Percentiles rank a stretch among this genome's conserved stretches.
Conservation (phyloP, 1,139 yeast genomes). For the Blastobotrys capitulatus region DNA sequence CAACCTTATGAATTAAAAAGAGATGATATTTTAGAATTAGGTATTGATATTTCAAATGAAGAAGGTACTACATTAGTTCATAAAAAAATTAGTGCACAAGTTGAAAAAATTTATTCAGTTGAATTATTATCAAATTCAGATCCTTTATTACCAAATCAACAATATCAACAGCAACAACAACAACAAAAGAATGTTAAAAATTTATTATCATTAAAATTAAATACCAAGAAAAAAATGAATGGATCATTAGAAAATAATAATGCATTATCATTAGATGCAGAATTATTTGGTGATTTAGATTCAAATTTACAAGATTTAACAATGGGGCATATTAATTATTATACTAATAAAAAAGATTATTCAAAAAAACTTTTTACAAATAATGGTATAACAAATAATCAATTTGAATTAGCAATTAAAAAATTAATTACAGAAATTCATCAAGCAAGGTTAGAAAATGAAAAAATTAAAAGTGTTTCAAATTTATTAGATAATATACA, state of each 20-base stretch:
- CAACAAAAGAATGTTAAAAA: not conserved
- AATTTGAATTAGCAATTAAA: slow-evolving; percentile 45
- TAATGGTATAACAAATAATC: slow-evolving; percentile 53
- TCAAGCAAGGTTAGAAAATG: slow-evolving; percentile 40
- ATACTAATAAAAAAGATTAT: slow-evolving; percentile 35
- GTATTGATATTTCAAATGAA: slow-evolving; percentile 81
- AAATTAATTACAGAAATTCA: slow-evolving; percentile 44
- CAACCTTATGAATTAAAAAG: slow-evolving; percentile 56
- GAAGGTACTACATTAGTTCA: slow-evolving; percentile 53
- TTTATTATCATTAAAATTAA: not conserved
- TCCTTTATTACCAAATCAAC: not conserved
- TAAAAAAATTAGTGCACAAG: slow-evolving; percentile 74
- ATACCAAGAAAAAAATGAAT: not conserved
- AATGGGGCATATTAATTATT: slow-evolving; percentile 49
- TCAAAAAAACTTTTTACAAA: slow-evolving; percentile 44
- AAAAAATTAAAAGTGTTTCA: slow-evolving; percentile 42
- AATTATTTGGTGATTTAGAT: slow-evolving; percentile 73
- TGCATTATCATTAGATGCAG: slow-evolving; percentile 51
- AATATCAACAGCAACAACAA: not conserved
- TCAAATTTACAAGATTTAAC: slow-evolving; percentile 57
- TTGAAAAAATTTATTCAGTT: slow-evolving; percentile 64
- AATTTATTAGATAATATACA: slow-evolving; percentile 33
- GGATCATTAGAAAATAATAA: not conserved
- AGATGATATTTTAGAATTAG: slow-evolving; percentile 80
- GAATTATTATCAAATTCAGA: slow-evolving; percentile 33